Base-by-base conservation (phyloP, 78 protist genomes). In the Pigoraptor vietnamica region DNA sequence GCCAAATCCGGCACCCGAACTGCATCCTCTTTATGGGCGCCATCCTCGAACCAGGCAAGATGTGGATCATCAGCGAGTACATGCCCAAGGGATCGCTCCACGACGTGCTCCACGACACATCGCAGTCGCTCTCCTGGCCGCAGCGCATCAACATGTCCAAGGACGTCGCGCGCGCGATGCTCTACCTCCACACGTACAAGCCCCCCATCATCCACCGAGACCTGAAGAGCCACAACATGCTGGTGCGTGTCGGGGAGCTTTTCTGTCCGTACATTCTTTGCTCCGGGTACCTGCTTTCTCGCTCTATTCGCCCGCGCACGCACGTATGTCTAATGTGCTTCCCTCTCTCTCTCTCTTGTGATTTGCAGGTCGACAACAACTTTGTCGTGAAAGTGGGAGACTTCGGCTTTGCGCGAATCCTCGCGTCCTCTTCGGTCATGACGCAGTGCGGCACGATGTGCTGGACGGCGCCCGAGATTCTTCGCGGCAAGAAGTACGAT, bases 391-490 rank as follows among this genome's bases (percentile, higher is more conserved):
- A 48, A 14, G 67, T 48, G 67, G 67, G 67, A 48, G 67, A 48
- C 67, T 48, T 48, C 67, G 67, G 67, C 67, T 48, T 48, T 48
- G 67, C 67, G 67, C 67, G 67, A 6, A 48, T 48, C 14, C 67
- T 48, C 29, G 67, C 67, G 67, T 48, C 67, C 21, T 23, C 86
- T 2, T 32, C 86, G 36, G 36, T 81, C 2, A 81, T 32, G 36
- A 81, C 24, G 36, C 86, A 32, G n/a, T 32, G 86, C 86, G 94
- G 94, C 79, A 89, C 95, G 38, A 39, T 90, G 38, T 35, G 34
- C 40, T 94, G 95, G 95, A 90, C 88, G 14, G 95, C 95, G 37
- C 95, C 95, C 32, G 95, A 94, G 90, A 86, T 91, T 10, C 89
- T 94, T 1, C 90, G 86, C 24, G 81, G 56, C 24, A 82, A 90